Base-by-base conservation (phyloP, 495 filamentous ascomycete genomes). In the Bathelium albidoporum region DNA sequence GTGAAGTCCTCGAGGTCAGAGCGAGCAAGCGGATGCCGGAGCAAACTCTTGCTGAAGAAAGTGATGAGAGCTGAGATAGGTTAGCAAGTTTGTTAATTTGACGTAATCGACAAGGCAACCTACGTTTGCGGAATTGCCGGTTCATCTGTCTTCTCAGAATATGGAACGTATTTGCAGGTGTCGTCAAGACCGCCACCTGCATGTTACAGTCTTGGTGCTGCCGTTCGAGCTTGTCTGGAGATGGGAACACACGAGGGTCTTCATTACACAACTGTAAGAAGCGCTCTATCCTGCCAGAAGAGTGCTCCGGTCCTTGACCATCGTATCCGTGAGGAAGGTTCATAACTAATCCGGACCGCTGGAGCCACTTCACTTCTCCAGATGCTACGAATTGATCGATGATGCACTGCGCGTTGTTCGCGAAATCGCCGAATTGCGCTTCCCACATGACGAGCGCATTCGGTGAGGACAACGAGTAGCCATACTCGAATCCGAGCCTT, bases 181-280 rank as follows among this genome's bases (percentile, higher is more conserved):
- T 86, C 28, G 92, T 98, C 87, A 93, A 89, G 82, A 89, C 95
- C 63, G 84, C 89, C 74, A 98, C 87, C 81, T 98, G 94, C 91
- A 98, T 96, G 78, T 98, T 98, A 82, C 89, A 95, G 78, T 98
- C 94, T 78, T 98, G 94, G 80, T 98, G 94, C 76, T 98, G 94
- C 70, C 94, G 91, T 32, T 96, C 87, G 58, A 97, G 84, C 81
- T 94, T 96, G 65, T 95, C 89, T 26, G 80, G 76, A 2, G 83
- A 78, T 55, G 94, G 94, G 85, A 90, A 97, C 65, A 95, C 80
- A 61, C 95, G 89, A 34, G 94, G 91, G 75, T 98, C 94, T 75
- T 98, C 94, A 78, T 98, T 97, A 78, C 89, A 96, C 66, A 98
- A 85, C 76, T 97, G 95, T 64, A 98, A 81, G 79, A 94, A 98